phyloP scores from a whole-genome alignment of 768 basidiomycete genomes.

The Calocybe gangraenosa region DNA sequence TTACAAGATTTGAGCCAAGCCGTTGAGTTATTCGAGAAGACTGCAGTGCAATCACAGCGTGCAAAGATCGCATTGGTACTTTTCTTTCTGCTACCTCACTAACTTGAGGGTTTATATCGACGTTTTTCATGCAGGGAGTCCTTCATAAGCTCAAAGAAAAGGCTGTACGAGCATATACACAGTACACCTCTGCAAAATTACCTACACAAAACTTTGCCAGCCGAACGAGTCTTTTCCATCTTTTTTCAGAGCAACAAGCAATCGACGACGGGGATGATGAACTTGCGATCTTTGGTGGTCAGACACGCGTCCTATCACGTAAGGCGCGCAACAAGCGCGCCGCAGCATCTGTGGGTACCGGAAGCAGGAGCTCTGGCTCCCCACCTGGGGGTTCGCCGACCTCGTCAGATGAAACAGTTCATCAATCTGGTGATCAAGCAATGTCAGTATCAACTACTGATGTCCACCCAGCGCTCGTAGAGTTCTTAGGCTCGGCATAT shows the following conservation, averaged over 20 bases:
- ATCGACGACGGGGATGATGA: conserved; percentile 38
- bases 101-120: no score
- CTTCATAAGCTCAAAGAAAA: conserved; percentile 43
- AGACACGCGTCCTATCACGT: conserved; percentile 35
- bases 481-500: conserved; percentile 23
- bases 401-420: neutral
- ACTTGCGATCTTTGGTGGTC: conserved; percentile 52
- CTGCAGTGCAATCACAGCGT: conserved; percentile 40
- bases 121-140: conserved; percentile 40
- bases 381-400: neutral
- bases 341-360: conserved; percentile 1
- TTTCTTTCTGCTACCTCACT: no score
- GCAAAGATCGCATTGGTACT: conserved; percentile 43
- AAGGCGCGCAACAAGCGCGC: conserved; percentile 12
- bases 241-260: neutral
- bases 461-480: conserved; percentile 21
- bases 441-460: neutral
- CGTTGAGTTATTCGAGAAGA: conserved; percentile 41
- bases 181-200: conserved; percentile 17
- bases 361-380: conserved; percentile 2
- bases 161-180: conserved; percentile 32
- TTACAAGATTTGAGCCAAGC: conserved; percentile 44
- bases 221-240: conserved; percentile 1
- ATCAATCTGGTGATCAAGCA: neutral
- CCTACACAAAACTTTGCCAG: conserved; percentile 6